Conservation (phyloP, 2,329 filamentous ascomycete species). For the Leptographium wingfieldii region DNA sequence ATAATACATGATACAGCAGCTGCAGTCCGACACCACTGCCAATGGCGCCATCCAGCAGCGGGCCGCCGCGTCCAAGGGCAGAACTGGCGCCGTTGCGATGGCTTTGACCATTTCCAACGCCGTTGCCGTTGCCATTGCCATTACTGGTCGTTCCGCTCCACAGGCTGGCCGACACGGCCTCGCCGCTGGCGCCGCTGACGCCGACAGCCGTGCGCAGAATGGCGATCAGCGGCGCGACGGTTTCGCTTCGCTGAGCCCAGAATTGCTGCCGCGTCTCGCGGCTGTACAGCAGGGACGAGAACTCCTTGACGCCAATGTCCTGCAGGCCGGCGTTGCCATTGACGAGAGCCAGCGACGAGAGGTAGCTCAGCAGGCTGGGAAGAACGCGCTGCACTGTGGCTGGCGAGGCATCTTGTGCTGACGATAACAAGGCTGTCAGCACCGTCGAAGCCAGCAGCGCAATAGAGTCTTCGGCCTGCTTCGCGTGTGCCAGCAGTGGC, state of each 20-base stretch:
- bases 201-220: conserved; percentile 71
- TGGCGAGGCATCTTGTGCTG: conserved; percentile 47
- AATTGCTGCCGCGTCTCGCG: conserved; percentile 66
- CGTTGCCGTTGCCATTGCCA: neutral
- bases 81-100: neutral
- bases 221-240: conserved; percentile 65
- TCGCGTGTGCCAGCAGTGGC: conserved; percentile 69
- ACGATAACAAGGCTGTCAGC: conserved; percentile 64
- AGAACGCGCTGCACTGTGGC: conserved; percentile 62
- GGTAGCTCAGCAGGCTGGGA: conserved; percentile 72
- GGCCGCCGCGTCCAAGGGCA: conserved; percentile 15
- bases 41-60: conserved; percentile 40
- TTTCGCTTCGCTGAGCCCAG: conserved; percentile 84
- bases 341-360: conserved; percentile 72
- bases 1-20: conserved; percentile 81
- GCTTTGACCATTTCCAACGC: conserved; percentile 13
- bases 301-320: conserved; percentile 88
- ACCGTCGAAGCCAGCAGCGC: conserved; percentile 83
- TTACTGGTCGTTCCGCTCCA: conserved; percentile 43
- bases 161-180: conserved; percentile 38
- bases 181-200: conserved; percentile 44
- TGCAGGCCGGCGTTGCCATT: conserved; percentile 74
- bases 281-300: conserved; percentile 71
- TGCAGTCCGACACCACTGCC: conserved; percentile 84
- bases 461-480: conserved; percentile 63